Percentiles rank a stretch among this genome's conserved stretches.
Conservation (phyloP, 2,329 filamentous ascomycete species). For the Boeremia exigua region DNA sequence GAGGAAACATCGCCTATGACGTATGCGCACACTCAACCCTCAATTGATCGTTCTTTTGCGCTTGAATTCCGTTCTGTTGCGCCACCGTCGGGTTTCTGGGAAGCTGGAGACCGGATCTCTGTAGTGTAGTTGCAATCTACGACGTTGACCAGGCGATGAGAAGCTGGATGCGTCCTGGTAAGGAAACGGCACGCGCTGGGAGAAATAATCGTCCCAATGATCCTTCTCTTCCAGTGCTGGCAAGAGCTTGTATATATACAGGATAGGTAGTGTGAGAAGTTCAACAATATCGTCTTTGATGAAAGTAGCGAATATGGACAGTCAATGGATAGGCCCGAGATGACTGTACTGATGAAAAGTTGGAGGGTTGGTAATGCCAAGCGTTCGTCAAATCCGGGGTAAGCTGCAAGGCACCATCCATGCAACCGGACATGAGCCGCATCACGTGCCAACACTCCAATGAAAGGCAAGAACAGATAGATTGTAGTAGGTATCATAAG, state of each 20-base stretch:
- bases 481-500: not conserved
- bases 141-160: not conserved
- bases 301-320: not conserved
- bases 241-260: not conserved
- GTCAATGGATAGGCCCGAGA: constrained; percentile 10
- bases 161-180: not conserved
- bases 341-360: constrained; percentile 30
- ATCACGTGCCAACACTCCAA: constrained; percentile 6
- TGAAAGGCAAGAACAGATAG: not conserved
- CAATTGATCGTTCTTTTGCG: not conserved
- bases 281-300: not conserved
- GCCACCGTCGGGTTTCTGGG: too few species aligned
- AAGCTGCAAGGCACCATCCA: constrained; percentile 25
- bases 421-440: constrained; percentile 21
- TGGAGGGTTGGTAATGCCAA: constrained; percentile 26
- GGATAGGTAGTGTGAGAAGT: not conserved
- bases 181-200: constrained; percentile 3
- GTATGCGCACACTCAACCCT: constrained; percentile 23
- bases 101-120: not conserved
- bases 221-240: not conserved
- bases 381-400: constrained; percentile 22
- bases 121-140: not conserved
- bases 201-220: not conserved
- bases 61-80: not conserved
- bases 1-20: constrained; percentile 58